Conservation (phyloP, 495 filamentous ascomycete species). For the Xylaria scruposa region DNA sequence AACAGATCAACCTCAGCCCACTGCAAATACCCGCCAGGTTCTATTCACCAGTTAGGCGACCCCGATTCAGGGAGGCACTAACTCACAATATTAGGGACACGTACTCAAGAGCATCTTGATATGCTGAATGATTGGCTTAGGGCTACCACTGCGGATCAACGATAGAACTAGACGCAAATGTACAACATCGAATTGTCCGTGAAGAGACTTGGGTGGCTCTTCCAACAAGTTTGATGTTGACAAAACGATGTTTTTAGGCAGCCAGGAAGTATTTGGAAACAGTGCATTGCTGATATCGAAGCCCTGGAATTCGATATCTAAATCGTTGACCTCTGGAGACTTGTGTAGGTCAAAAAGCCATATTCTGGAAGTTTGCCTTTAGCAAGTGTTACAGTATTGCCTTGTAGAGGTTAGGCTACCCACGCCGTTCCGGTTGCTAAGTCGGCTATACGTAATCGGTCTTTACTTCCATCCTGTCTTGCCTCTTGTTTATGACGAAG, state of each 20-base stretch:
- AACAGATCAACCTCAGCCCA: slow-evolving; percentile 16
- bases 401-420: too few relatives aligned
- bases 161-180: slow-evolving; percentile 14
- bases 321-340: slow-evolving; percentile 9
- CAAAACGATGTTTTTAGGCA: slow-evolving; percentile 15
- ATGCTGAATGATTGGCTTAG: slow-evolving; percentile 16
- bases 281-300: slow-evolving; percentile 14
- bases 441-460: neutral
- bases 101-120: slow-evolving; percentile 20
- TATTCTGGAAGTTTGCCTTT: neutral
- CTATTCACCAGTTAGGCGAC: neutral
- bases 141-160: neutral
- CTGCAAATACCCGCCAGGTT: slow-evolving; percentile 22
- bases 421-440: slow-evolving; percentile 24
- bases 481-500: neutral
- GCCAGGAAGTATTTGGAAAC: slow-evolving; percentile 20
- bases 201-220: slow-evolving; percentile 17
- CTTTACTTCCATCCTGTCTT: slow-evolving; percentile 4
- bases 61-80: neutral
- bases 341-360: slow-evolving; percentile 22
- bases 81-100: neutral
- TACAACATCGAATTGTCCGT: slow-evolving; percentile 22
- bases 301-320: slow-evolving; percentile 13
- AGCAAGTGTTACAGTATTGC: neutral
- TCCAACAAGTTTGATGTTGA: slow-evolving; percentile 12